phyloP scores from a whole-genome alignment of 805 yeast genomes.

The Hanseniaspora mollemarum region DNA sequence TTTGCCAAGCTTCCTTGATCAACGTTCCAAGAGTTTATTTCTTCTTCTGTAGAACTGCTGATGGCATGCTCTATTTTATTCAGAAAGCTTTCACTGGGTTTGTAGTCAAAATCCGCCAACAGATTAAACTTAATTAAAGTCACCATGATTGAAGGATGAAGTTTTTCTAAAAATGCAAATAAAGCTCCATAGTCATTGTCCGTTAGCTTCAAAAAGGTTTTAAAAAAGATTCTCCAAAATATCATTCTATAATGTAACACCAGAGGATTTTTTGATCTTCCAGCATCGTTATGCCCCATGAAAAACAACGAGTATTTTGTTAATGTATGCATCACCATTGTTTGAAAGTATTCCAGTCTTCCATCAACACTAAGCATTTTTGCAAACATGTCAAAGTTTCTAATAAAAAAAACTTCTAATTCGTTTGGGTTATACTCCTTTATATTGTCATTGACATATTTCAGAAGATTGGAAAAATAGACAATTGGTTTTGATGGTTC shows the following conservation, averaged over 20 bases:
- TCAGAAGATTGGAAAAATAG: neutral
- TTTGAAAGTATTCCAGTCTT: conserved; percentile 2
- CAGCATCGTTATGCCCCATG: neutral
- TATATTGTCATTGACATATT: neutral
- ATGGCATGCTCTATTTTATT: neutral
- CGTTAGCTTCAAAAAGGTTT: neutral
- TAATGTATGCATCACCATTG: conserved; percentile 1
- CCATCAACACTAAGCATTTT: neutral
- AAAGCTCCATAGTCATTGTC: neutral
- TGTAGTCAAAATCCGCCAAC: conserved; percentile 1
- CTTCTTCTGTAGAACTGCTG: neutral
- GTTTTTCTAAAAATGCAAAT: conserved; percentile 7
- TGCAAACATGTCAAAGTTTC: conserved; percentile 1
- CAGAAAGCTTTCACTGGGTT: neutral
- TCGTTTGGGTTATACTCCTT: neutral
- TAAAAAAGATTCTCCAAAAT: conserved; percentile 9
- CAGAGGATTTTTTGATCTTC: neutral
- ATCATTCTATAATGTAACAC: neutral
- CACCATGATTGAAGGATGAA: conserved; percentile 6
- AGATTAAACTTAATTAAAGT: conserved; percentile 1
- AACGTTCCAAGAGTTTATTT: neutral
- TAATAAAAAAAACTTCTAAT: neutral
- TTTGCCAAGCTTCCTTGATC: conserved; percentile 1
- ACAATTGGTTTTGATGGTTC: neutral
- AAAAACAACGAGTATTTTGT: neutral